These are phyloP conservation scores for Colletotrichum ledebouriae DNA, from an alignment of 2,329 filamentous ascomycete species.

Conservation along the genomic window DNA sequence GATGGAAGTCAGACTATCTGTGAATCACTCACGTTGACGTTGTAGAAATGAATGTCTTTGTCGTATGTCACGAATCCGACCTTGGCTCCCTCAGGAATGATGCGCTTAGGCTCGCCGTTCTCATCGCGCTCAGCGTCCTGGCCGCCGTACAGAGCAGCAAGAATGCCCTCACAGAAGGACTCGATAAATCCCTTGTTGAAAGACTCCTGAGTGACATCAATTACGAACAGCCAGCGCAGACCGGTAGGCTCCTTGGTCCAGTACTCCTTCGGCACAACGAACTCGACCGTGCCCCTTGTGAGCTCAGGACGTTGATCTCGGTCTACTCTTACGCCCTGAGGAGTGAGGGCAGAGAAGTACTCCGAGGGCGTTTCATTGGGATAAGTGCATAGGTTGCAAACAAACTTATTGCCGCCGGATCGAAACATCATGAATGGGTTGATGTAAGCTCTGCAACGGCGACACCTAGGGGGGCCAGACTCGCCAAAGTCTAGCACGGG, in stretches of 20 bases:
- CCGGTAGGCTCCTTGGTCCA: constrained; percentile 96
- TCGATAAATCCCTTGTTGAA: constrained; percentile 92
- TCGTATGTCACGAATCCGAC: constrained; percentile 97
- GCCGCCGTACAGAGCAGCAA: constrained; percentile 84
- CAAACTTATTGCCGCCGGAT: constrained; percentile 93
- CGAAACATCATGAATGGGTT: constrained; percentile 99
- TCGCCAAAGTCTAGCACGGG: constrained; percentile 97
- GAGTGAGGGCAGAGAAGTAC: constrained; percentile 93
- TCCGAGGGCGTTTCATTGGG: constrained; percentile 93
- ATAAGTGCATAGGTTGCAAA: constrained; percentile 98
- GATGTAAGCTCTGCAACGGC: constrained; percentile 94
- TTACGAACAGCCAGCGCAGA: constrained; percentile 88
- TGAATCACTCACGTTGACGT: constrained; percentile 78
- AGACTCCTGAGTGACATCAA: constrained; percentile 93
- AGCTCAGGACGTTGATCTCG: constrained; percentile 90
- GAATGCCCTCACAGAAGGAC: constrained; percentile 90
- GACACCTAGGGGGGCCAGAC: constrained; percentile 87
- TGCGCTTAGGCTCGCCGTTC: constrained; percentile 65
- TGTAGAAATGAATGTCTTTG: constrained; percentile 98
- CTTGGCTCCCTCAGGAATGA: constrained; percentile 83
- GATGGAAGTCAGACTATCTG: not conserved
- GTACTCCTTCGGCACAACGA: constrained; percentile 97
- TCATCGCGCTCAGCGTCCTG: constrained; percentile 68
- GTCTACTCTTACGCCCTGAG: constrained; percentile 88
- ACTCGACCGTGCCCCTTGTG: constrained; percentile 93